These are phyloP conservation scores for Circinella minor DNA, from an alignment of 371 early-diverging fungal species.

Conservation along the genomic window DNA sequence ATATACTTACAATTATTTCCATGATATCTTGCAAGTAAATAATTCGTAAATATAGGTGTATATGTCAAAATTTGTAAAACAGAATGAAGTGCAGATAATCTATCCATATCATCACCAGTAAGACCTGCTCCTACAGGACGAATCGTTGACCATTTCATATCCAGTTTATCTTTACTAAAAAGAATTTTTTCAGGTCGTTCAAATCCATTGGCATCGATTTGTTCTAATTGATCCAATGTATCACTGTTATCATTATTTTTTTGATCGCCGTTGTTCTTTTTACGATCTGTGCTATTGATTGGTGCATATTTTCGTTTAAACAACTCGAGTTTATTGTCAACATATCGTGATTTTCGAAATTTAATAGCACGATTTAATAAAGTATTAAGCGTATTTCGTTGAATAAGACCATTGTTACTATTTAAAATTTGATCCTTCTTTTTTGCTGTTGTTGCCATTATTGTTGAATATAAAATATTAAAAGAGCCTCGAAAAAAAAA, in stretches of 20 bases:
- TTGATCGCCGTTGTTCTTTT: not conserved
- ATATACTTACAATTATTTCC: slow-evolving; percentile 66
- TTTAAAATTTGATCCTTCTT: slow-evolving; percentile 18
- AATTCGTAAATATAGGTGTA: slow-evolving; percentile 83
- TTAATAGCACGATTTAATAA: slow-evolving; percentile 45
- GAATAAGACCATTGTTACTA: slow-evolving; percentile 15
- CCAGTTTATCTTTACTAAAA: slow-evolving; percentile 59
- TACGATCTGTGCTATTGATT: slow-evolving; percentile 32
- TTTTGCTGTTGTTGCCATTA: slow-evolving; percentile 9
- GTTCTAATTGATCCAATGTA: slow-evolving; percentile 6
- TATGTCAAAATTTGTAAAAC: slow-evolving; percentile 90
- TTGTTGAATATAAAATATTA: too few relatives aligned
- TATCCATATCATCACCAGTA: slow-evolving; percentile 79
- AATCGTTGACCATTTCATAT: slow-evolving; percentile 63
- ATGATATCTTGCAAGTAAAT: slow-evolving; percentile 67
- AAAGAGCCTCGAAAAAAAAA: too few relatives aligned
- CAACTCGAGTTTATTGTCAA: slow-evolving; percentile 46
- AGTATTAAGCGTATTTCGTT: slow-evolving; percentile 33
- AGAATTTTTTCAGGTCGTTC: slow-evolving; percentile 65
- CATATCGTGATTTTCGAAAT: slow-evolving; percentile 52
- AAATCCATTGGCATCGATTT: slow-evolving; percentile 66
- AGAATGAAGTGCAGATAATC: slow-evolving; percentile 89
- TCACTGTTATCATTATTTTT: not conserved
- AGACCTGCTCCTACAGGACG: slow-evolving; percentile 81
- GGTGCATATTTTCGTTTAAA: slow-evolving; percentile 52